These are phyloP conservation scores for Fusarium brachygibbosum DNA, from an alignment of 2,329 filamentous ascomycete species.

Conservation along the genomic window DNA sequence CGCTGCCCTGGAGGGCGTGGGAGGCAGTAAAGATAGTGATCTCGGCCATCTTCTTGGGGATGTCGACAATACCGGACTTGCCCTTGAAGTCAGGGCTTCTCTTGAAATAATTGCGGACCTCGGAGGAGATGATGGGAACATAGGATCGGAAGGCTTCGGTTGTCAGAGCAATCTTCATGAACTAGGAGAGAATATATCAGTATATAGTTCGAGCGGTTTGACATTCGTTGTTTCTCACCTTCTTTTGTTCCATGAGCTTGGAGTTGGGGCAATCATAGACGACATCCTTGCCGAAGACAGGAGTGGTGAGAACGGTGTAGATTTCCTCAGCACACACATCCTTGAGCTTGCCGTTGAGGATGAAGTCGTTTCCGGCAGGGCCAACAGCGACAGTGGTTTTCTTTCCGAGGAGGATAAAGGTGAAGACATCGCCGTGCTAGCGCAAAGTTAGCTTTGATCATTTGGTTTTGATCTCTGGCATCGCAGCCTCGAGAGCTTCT, in stretches of 20 bases:
- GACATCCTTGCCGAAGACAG: constrained; percentile 85
- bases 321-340: constrained; percentile 93
- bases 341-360: constrained; percentile 89
- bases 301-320: constrained; percentile 80
- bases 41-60: constrained; percentile 82
- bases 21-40: constrained; percentile 93
- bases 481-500: neutral
- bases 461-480: constrained; percentile 5
- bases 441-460: constrained; percentile 19
- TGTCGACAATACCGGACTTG: constrained; percentile 76
- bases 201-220: neutral
- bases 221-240: constrained; percentile 65
- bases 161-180: constrained; percentile 85
- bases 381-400: constrained; percentile 90
- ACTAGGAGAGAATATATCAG: constrained; percentile 60
- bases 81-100: constrained; percentile 75
- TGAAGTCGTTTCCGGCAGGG: constrained; percentile 88
- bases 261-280: constrained; percentile 92
- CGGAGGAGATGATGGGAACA: constrained; percentile 81
- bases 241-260: constrained; percentile 97
- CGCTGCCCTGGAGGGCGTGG: constrained; percentile 85
- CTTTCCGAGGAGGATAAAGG: constrained; percentile 88
- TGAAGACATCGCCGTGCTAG: constrained; percentile 90
- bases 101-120: constrained; percentile 81
- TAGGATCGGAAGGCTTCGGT: constrained; percentile 81